A percentile compares a stretch with the other conserved stretches of the same genome.
Conservation (phyloP, 2,329 filamentous ascomycete species). For the Sporothrix curviconia region DNA sequence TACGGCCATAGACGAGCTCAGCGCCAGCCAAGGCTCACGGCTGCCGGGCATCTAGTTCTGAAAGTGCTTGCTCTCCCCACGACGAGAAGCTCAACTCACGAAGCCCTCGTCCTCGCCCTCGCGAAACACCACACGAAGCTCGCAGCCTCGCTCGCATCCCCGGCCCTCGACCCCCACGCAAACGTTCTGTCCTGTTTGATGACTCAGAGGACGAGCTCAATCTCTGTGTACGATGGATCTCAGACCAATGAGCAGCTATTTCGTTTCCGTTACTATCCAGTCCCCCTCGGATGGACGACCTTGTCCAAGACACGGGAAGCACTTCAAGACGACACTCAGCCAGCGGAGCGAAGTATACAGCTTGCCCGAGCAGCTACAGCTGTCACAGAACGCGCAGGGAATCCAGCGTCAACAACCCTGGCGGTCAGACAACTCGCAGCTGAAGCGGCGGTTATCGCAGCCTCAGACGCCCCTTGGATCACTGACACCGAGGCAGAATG, state of each 20-base stretch:
- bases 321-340: too few relatives aligned
- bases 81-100: not conserved
- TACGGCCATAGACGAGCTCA: too few relatives aligned
- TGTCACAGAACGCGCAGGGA: too few relatives aligned
- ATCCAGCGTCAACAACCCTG: too few relatives aligned
- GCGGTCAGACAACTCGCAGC: too few relatives aligned
- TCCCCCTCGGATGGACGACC: not conserved
- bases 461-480: not conserved
- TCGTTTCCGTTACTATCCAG: too few relatives aligned
- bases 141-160: not conserved
- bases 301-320: too few relatives aligned
- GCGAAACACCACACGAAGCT: not conserved
- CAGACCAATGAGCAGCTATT: not conserved
- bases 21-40: not conserved
- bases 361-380: too few relatives aligned
- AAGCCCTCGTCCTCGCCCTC: not conserved
- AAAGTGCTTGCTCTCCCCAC: not conserved
- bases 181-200: not conserved
- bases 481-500: not conserved
- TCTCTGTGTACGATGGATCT: too few relatives aligned
- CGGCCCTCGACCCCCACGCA: not conserved
- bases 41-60: not conserved
- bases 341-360: too few relatives aligned
- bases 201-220: conserved; percentile 18
- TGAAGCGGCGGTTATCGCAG: not conserved